Conservation (phyloP, 148 eudicot genomes). For the Chenopodium berlandieri region DNA sequence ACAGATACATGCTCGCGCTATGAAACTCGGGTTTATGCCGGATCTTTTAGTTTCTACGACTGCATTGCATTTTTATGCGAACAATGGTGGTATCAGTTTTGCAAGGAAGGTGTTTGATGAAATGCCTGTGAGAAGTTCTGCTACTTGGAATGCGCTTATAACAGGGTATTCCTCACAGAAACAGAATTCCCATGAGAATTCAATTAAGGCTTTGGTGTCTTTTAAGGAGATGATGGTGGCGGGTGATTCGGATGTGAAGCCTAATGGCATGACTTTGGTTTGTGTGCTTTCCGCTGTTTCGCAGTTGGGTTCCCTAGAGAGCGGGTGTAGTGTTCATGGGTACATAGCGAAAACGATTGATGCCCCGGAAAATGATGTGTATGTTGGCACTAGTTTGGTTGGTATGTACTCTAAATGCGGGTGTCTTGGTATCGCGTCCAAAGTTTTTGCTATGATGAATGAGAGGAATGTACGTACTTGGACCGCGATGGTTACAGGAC, state of each 20-base stretch:
- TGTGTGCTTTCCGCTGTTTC: slow-evolving; percentile 58
- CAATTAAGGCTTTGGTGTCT: slow-evolving; percentile 30
- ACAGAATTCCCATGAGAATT: slow-evolving; percentile 16
- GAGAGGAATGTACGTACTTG: slow-evolving; percentile 53
- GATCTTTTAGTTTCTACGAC: slow-evolving; percentile 45
- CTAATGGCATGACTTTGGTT: slow-evolving; percentile 47
- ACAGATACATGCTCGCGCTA: slow-evolving; percentile 44
- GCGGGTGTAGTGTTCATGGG: slow-evolving; percentile 56
- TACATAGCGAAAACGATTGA: slow-evolving; percentile 37
- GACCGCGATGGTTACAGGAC: slow-evolving; percentile 57
- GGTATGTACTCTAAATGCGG: slow-evolving; percentile 75
- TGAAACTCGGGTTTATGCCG: slow-evolving; percentile 36
- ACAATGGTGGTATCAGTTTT: slow-evolving; percentile 23
- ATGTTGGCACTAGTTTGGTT: slow-evolving; percentile 52
- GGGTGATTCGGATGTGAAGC: slow-evolving; percentile 23
- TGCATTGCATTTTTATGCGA: slow-evolving; percentile 48
- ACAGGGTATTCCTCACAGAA: slow-evolving; percentile 52
- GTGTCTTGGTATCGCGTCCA: slow-evolving; percentile 36
- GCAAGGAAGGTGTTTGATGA: slow-evolving; percentile 62
- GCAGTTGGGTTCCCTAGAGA: slow-evolving; percentile 41
- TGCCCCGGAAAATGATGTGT: slow-evolving; percentile 41
- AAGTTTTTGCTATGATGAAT: slow-evolving; percentile 39
- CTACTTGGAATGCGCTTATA: slow-evolving; percentile 65
- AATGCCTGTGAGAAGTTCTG: slow-evolving; percentile 48
- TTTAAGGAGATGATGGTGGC: slow-evolving; percentile 53